Conservation (phyloP, 108 stramenopile species). For the Mayamaea pseudoterrestris region DNA sequence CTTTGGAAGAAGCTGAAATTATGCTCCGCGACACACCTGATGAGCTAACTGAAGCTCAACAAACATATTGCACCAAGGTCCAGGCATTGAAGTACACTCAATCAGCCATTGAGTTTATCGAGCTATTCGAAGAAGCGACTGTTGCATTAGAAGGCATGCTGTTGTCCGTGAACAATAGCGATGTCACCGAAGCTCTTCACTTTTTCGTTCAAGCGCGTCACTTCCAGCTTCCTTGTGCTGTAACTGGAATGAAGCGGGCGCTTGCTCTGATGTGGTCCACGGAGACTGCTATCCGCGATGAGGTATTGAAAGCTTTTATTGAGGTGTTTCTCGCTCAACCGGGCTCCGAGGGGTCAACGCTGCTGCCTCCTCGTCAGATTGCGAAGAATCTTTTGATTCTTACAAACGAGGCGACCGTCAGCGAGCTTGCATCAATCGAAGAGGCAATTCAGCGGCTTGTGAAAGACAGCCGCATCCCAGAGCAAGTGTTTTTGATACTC, state of each 20-base stretch:
- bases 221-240: constrained; percentile 86
- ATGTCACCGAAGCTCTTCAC: constrained; percentile 82
- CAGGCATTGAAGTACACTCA: constrained; percentile 63
- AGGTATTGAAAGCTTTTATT: constrained; percentile 81
- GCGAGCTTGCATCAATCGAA: constrained; percentile 89
- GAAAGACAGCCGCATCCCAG: constrained; percentile 61
- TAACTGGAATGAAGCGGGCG: constrained; percentile 83
- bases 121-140: constrained; percentile 67
- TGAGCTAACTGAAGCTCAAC: constrained; percentile 30
- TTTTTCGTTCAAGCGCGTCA: constrained; percentile 87
- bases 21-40: constrained; percentile 13
- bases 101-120: constrained; percentile 73
- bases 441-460: constrained; percentile 81
- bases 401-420: constrained; percentile 57
- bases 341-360: constrained; percentile 62
- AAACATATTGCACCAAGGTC: constrained; percentile 44
- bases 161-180: constrained; percentile 68
- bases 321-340: constrained; percentile 83
- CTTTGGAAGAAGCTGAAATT: constrained; percentile 43
- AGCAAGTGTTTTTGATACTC: constrained; percentile 68
- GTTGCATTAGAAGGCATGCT: constrained; percentile 63
- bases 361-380: constrained; percentile 62
- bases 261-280: constrained; percentile 88
- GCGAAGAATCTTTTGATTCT: constrained; percentile 81
- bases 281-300: constrained; percentile 73